Evolutionary conservation across 169 alveolate species (phyloP).

Genomic region (Plasmodium falciparum): DNA sequence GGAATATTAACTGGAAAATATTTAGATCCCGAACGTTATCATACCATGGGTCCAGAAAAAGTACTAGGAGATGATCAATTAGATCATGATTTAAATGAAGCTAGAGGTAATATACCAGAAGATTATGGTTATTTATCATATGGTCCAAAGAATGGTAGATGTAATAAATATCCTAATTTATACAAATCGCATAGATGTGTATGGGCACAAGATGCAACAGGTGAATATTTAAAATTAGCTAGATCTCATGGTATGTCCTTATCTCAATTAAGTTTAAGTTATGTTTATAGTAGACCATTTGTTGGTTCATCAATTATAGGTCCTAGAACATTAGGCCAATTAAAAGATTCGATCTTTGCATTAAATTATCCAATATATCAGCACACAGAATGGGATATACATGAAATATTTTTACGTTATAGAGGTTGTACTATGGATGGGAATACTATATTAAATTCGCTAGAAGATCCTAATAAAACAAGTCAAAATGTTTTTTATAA

Average conservation of each 20-base stretch:
- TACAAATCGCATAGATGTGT: constrained; percentile 90
- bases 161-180: constrained; percentile 85
- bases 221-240: constrained; percentile 87
- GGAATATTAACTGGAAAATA: constrained; percentile 91
- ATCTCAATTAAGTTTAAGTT: constrained; percentile 85
- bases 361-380: constrained; percentile 85
- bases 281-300: constrained; percentile 87
- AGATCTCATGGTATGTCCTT: constrained; percentile 87
- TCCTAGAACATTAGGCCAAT: constrained; percentile 89
- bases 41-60: constrained; percentile 68
- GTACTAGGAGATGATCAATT: constrained; percentile 62
- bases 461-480: constrained; percentile 82
- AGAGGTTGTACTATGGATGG: constrained; percentile 92
- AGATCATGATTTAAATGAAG: constrained; percentile 23
- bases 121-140: constrained; percentile 88
- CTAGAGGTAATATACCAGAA: constrained; percentile 82
- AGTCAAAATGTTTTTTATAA: constrained; percentile 86
- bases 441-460: constrained; percentile 83
- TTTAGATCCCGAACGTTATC: constrained; percentile 88
- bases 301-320: constrained; percentile 87
- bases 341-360: constrained; percentile 85
- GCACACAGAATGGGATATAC: constrained; percentile 82
- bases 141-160: constrained; percentile 89
- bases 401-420: constrained; percentile 86
- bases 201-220: constrained; percentile 90